These are phyloP conservation scores for Malbranchea cinnamomea DNA, from an alignment of 2,329 filamentous ascomycete species.

Conservation along the genomic window DNA sequence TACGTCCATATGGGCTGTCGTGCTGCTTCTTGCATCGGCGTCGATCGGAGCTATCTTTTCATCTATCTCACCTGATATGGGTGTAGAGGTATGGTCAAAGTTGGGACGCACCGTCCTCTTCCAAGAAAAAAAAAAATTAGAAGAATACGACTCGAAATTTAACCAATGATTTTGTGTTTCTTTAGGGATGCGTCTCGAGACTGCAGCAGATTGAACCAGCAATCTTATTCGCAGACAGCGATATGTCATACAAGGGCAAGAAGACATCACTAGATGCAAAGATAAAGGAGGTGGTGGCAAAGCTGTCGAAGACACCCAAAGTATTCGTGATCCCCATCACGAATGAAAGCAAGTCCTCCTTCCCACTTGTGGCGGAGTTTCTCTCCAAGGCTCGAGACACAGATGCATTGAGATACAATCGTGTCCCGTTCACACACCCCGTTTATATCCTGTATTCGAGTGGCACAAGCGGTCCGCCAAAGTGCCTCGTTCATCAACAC, in stretches of 20 bases:
- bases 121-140: too few relatives aligned
- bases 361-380: conserved; percentile 18
- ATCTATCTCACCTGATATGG: conserved; percentile 31
- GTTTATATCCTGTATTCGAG: conserved; percentile 30
- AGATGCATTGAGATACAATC: conserved; percentile 22
- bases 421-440: conserved; percentile 27
- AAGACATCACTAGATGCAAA: conserved; percentile 18
- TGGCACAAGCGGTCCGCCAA: conserved; percentile 31
- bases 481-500: conserved; percentile 33
- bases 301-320: conserved; percentile 13
- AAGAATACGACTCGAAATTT: background rate
- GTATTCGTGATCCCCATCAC: conserved; percentile 14
- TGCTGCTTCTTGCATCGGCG: conserved; percentile 27
- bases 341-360: conserved; percentile 9
- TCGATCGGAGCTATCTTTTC: conserved; percentile 31
- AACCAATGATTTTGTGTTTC: background rate
- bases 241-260: conserved; percentile 27
- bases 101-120: background rate
- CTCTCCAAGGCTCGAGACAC: conserved; percentile 15
- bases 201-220: conserved; percentile 26
- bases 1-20: conserved; percentile 28
- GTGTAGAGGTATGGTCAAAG: conserved; percentile 15
- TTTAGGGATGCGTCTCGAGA: conserved; percentile 20
- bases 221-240: conserved; percentile 27
- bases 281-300: conserved; percentile 17